Evolutionary conservation across 164 flowering plant species (phyloP), one percentile per base, ranked within the genome.

Genomic region (Annona cherimola): DNA sequence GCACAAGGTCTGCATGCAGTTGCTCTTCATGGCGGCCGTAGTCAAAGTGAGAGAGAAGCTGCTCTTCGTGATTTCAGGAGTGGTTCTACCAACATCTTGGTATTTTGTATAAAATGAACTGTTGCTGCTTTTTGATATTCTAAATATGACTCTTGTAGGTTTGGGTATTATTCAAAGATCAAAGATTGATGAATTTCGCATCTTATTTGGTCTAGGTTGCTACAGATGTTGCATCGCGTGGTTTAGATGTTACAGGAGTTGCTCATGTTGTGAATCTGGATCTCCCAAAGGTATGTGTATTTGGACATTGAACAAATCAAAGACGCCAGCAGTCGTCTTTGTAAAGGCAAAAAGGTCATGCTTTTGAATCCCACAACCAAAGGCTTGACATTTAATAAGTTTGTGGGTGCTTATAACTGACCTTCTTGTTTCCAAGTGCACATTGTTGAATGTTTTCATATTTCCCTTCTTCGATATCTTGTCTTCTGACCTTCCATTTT

Each of bases 201-300:
- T 45, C 42, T 45, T 6, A 20, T 46, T 67, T 45, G 69, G n/a
- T 83, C 69, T 81, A 85, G 84, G 89, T 88, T 63, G 92, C 92
- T 7, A 88, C 92, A 39, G 92, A 88, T 80, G 92, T 88, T 71
- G 92, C 92, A 62, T 87, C 92, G 11, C 92, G 92, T 73, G 92
- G 92, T 59, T 79, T 88, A 79, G 92, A 86, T 80, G 87, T 88
- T 50, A 80, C 86, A 20, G 89, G 91, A 67, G 91, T 88, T 54
- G 82, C 89, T 74, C 89, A 88, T 86, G 91, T 88, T 67, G 73
- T 88, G 68, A 88, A 88, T 72, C 80, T 88, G 14, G 91, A 88
- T 81, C 91, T 88, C 75, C 91, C 91, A 26, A 88, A 88, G 91
- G 91, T 88, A 80, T 61, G 70, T 75, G 39, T 18, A 42, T n/a